Evolutionary conservation across 2,329 filamentous ascomycete species (phyloP), one percentile per base, ranked within the genome.

Genomic region (Thielaviopsis euricoi): DNA sequence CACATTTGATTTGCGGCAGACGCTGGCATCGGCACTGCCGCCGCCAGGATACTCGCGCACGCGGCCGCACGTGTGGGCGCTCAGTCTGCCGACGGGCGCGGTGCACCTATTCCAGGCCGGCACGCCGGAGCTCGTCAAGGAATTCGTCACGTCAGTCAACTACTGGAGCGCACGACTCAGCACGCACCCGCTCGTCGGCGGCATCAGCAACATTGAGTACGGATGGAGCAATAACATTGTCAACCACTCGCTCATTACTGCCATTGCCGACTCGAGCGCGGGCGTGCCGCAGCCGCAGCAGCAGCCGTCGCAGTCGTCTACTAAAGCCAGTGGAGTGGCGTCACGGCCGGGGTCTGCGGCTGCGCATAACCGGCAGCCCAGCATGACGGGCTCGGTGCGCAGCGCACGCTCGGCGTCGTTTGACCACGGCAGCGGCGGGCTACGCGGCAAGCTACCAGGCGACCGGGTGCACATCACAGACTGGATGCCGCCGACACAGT

Each of bases 41-140:
- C 80, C 89, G 0, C 91, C 93, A 0, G 93, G 93, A 12, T 97
- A 97, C 70, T 96, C 89, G 37, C 89, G 94, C 66, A 80, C 83
- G 26, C 79, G 93, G 12, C 90, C 90, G 4, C 83, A 97, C 68
- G 93, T 98, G 1, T 98, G 90, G 86, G 91, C 93, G 2, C 74
- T 98, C 55, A 95, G 87, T 62, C 74, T 98, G 52, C 91, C 93
- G 0, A 94, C 85, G 1, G 93, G 93, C 13, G 91, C 91, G 0
- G 90, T 98, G 0, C 93, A 98, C 68, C 78, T 98, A n/a, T 98
- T 98, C 77, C 90, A 97, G 66, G 93, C 93, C 53, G 93, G 93
- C 58, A 98, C 93, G 0, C 82, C 88, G 0, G 93, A 98, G 65
- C 95, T 97, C 65, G 87, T 90, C 64, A 86, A 86, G 64, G 93